Conservation (phyloP, 139 green algal genomes). For the Chlorella sp. region DNA sequence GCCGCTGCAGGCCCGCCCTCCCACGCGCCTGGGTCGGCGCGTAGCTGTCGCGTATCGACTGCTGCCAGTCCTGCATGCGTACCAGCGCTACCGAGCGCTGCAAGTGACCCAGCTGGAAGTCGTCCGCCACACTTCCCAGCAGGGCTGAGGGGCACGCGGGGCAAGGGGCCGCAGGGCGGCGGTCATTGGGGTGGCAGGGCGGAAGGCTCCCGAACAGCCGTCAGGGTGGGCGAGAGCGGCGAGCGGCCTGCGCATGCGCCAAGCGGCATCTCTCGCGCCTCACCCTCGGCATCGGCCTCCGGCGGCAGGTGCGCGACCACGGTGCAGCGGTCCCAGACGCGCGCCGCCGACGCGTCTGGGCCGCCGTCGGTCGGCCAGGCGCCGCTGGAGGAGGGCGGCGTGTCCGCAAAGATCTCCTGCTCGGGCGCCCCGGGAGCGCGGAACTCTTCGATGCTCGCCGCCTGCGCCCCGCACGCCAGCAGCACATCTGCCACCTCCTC, state of each 20-base stretch:
- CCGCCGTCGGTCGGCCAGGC: too few species aligned
- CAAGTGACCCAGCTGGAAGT: constrained; percentile 14
- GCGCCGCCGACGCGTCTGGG: too few species aligned
- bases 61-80: constrained; percentile 64
- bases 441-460: constrained; percentile 59
- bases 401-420: constrained; percentile 60
- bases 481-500: constrained; percentile 66
- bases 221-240: too few species aligned
- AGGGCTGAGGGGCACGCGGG: not conserved
- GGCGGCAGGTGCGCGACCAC: constrained; percentile 62
- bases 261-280: too few species aligned
- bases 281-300: constrained; percentile 27
- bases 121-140: too few species aligned
- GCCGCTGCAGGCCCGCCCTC: too few species aligned
- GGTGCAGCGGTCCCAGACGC: constrained; percentile 67
- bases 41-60: too few species aligned
- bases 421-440: constrained; percentile 31
- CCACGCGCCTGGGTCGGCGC: too few species aligned
- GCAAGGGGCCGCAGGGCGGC: not conserved
- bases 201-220: too few species aligned
- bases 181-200: too few species aligned
- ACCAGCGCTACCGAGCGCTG: constrained; percentile 42
- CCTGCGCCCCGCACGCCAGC: constrained; percentile 64
- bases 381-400: too few species aligned
- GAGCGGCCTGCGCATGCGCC: too few species aligned